Evolutionary conservation across 371 early-diverging fungal genomes (phyloP).

Genomic region (Sporodiniella umbellata): DNA sequence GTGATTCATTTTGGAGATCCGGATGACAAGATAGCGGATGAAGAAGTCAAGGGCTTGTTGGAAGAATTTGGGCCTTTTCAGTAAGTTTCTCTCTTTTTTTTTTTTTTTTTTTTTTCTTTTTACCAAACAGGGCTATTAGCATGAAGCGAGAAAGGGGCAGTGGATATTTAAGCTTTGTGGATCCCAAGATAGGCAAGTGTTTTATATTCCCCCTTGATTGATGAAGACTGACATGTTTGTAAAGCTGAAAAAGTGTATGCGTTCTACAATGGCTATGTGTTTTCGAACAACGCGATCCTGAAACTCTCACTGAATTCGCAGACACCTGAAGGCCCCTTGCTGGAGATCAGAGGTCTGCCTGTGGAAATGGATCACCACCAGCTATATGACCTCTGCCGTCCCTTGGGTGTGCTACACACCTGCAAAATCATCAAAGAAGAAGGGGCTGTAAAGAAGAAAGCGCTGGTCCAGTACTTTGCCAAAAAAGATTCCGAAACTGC

Average conservation of each 20-base stretch:
- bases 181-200: constrained; percentile 25
- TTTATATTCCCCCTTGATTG: too few relatives aligned
- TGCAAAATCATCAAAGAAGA: constrained; percentile 25
- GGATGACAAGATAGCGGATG: constrained; percentile 9
- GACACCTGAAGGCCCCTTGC: constrained; percentile 19
- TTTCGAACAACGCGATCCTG: constrained; percentile 22
- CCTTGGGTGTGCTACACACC: constrained; percentile 38
- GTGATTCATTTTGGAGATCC: constrained; percentile 15
- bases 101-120: too few relatives aligned
- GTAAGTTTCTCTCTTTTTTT: constrained; percentile 10
- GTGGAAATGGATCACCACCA: constrained; percentile 19
- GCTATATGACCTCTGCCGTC: constrained; percentile 34
- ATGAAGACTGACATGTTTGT: too few relatives aligned
- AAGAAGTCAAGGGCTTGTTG: constrained; percentile 13
- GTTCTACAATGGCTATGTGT: constrained; percentile 28
- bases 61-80: constrained; percentile 12
- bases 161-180: constrained; percentile 28
- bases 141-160: constrained; percentile 30
- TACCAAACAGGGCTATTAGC: constrained; percentile 7
- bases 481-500: constrained; percentile 28
- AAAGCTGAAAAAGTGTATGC: constrained; percentile 42
- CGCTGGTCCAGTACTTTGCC: constrained; percentile 34
- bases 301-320: constrained; percentile 17
- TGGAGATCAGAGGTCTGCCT: constrained; percentile 30
- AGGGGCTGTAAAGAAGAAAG: constrained; percentile 18